Evolutionary conservation across 805 yeast species (phyloP), one percentile per base, ranked within the genome.

Genomic region (Hanseniaspora lindneri): DNA sequence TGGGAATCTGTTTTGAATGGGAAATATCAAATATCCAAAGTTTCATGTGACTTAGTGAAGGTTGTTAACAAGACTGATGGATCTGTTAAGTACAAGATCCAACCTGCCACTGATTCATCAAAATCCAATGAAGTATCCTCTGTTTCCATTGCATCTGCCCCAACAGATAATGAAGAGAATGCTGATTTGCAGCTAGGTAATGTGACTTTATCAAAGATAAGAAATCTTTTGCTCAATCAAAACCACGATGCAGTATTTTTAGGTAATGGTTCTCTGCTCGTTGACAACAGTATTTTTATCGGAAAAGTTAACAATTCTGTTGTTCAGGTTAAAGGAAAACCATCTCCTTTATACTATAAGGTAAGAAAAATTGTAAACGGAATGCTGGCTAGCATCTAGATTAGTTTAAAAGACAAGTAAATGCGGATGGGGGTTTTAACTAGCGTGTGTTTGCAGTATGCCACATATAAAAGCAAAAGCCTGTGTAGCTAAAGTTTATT

Each of bases 1-100:
- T 89, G 98, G 98, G 95, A 88, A 60, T 73, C 72, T 46, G 75
- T 88, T 51, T 77, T 81, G 29, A 89, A 88, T 33, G 86, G 85
- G 11, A 43, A 49, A 32, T 83, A 79, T 60, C 73, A 83, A 16
- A 79, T 89, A 27, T 86, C 96, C 0, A 88, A 85, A 56, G 80
- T 89, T 7, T 68, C 72, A 37, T 97, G 96, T 35, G 56, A 58
- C 42, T 53, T 54, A 43, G 59, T 54, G 2, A 42, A 49, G 28
- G 51, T 47, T 14, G 39, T 36, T 6, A 53, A 52, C 21, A 52
- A 46, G 8, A 49, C 47, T 2, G 52, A 42, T 11, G 47, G 30
- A 1, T 39, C 42, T n/a, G 52, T 51, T 13, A 53, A 49, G 8
- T 48, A 52, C 51, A 16, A 62, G 57, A 50, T 49, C 58, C 43